phyloP scores from a whole-genome alignment of 208 protist species.

The Entamoeba dispar region DNA sequence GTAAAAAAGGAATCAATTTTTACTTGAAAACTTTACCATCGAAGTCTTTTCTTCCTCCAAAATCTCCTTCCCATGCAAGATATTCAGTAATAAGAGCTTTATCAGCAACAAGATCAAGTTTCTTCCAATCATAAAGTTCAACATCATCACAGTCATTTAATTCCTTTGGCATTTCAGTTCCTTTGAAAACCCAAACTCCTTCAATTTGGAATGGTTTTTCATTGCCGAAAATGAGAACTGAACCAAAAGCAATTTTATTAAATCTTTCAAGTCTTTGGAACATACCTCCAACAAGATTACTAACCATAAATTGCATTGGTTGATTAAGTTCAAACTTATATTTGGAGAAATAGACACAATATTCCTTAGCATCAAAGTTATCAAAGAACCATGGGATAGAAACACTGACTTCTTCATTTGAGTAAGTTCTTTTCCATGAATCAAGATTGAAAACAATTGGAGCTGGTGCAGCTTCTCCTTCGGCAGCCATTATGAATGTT shows the following conservation, averaged over 20 bases:
- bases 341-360: neutral
- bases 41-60: neutral
- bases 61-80: neutral
- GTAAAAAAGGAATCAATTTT: neutral
- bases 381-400: neutral
- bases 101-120: neutral
- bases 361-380: neutral
- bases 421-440: neutral
- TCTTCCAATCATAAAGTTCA: neutral
- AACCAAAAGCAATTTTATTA: neutral
- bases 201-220: neutral
- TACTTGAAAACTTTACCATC: neutral
- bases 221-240: neutral
- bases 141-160: neutral
- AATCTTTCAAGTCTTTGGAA: neutral
- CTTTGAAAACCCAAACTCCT: neutral
- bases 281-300: neutral
- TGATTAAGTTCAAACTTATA: neutral
- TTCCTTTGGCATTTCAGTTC: neutral
- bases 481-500: too few relatives aligned
- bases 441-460: neutral
- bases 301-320: neutral
- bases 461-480: neutral
- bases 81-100: neutral
- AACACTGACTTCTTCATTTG: neutral